A percentile compares a stretch with the other conserved stretches of the same genome.
Evolutionary conservation across 2,329 filamentous ascomycete species (phyloP).

Genomic region (Hypoxylon sp.): DNA sequence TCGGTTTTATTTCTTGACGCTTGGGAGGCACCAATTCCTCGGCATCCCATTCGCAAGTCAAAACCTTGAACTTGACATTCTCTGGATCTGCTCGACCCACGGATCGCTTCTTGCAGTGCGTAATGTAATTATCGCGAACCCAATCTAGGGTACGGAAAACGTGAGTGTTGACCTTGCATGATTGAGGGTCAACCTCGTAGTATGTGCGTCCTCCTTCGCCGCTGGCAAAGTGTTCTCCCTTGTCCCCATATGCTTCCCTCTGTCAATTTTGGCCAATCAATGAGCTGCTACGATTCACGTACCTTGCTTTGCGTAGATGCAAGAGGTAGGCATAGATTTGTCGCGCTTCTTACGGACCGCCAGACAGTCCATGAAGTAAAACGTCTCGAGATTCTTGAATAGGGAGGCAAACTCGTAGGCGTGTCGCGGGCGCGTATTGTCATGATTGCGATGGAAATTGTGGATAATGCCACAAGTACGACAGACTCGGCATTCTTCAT

Average conservation of each 20-base stretch:
- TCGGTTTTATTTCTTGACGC: conserved; percentile 25
- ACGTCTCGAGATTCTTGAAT: conserved; percentile 59
- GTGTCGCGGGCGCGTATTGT: conserved; percentile 57
- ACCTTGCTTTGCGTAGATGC: conserved; percentile 35
- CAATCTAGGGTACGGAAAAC: conserved; percentile 58
- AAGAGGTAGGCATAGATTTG: conserved; percentile 28
- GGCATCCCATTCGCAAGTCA: conserved; percentile 60
- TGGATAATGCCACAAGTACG: conserved; percentile 55
- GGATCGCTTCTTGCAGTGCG: conserved; percentile 55
- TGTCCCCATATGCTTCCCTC: conserved; percentile 25
- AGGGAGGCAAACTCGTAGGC: conserved; percentile 62
- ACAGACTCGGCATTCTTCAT: conserved; percentile 54
- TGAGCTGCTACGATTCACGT: conserved; percentile 20
- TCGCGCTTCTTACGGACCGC: conserved; percentile 54
- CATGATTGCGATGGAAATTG: conserved; percentile 43
- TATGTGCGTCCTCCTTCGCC: conserved; percentile 50
- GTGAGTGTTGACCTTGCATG: conserved; percentile 57
- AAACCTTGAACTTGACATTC: conserved; percentile 59
- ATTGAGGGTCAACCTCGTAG: conserved; percentile 54
- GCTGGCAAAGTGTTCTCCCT: conserved; percentile 50
- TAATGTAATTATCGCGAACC: conserved; percentile 58
- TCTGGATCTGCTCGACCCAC: conserved; percentile 55
- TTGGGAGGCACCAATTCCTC: conserved; percentile 40
- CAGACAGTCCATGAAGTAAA: conserved; percentile 63
- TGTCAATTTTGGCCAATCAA: conserved; percentile 26